Percentiles rank a stretch among this genome's conserved stretches.
These are phyloP conservation scores for Colletotrichum australisinense DNA, from an alignment of 2,329 filamentous ascomycete genomes.

Conservation along the genomic window DNA sequence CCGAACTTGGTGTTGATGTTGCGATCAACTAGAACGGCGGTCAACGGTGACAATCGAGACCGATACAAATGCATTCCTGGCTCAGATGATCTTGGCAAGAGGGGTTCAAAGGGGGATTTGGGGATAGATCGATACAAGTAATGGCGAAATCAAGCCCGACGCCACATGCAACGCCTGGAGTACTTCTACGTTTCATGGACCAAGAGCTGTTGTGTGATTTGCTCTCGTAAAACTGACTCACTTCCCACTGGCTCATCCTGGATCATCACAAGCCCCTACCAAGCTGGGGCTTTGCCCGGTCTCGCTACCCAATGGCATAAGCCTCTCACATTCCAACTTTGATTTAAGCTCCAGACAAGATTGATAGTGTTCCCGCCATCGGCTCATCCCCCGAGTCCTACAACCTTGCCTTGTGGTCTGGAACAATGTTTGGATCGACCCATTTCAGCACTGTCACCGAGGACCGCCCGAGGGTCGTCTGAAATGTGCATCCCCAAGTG, in stretches of 20 bases:
- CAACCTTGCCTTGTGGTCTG: not conserved
- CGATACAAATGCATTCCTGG: not conserved
- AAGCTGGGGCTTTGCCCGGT: not conserved
- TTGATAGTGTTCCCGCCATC: not conserved
- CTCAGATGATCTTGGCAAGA: not conserved
- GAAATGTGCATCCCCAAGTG: not conserved
- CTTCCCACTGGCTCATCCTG: not conserved
- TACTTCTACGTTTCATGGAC: not conserved
- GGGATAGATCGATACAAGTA: not conserved
- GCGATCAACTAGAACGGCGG: not conserved
- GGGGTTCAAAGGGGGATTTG: not conserved
- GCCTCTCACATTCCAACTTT: not conserved
- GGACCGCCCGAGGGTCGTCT: not conserved
- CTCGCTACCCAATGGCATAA: not conserved
- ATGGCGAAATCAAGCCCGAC: not conserved
- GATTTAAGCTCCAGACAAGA: not conserved
- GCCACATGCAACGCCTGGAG: not conserved
- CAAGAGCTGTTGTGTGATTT: not conserved
- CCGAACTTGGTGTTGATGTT: no score
- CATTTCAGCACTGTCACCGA: slow-evolving; percentile 1
- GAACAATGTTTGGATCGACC: slow-evolving; percentile 2
- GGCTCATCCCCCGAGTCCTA: not conserved
- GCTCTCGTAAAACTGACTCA: not conserved
- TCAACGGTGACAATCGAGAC: not conserved
- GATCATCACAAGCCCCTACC: not conserved